phyloP scores from a whole-genome alignment of 257 asterid species.

The Euphrasia confusa region DNA sequence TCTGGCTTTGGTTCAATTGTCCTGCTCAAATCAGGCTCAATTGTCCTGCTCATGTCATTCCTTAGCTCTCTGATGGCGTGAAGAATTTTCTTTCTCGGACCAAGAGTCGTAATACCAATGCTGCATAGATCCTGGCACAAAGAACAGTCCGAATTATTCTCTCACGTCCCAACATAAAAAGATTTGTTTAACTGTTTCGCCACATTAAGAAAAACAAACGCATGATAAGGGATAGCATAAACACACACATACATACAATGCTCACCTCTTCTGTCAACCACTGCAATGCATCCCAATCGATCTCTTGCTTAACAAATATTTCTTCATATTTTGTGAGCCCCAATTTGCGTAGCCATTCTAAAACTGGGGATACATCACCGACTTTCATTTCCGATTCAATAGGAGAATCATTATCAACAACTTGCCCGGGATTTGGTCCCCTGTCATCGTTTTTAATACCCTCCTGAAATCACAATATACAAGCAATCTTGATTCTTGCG shows the following conservation, averaged over 20 bases:
- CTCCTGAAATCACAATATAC: slow-evolving; percentile 41
- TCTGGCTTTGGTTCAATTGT: slow-evolving; percentile 32
- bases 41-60: slow-evolving; percentile 28
- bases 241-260: background rate
- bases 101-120: slow-evolving; percentile 82
- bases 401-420: slow-evolving; percentile 58
- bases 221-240: background rate
- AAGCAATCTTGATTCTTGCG: slow-evolving; percentile 19
- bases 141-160: slow-evolving; percentile 16
- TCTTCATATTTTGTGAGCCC: slow-evolving; percentile 85
- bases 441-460: slow-evolving; percentile 32
- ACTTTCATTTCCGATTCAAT: slow-evolving; percentile 32
- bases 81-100: slow-evolving; percentile 84
- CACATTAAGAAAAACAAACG: background rate
- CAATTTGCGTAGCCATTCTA: slow-evolving; percentile 64
- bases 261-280: slow-evolving; percentile 86
- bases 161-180: background rate
- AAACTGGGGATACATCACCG: slow-evolving; percentile 45
- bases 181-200: background rate
- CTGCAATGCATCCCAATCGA: slow-evolving; percentile 79
- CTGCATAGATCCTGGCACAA: slow-evolving; percentile 59
- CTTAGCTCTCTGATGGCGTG: slow-evolving; percentile 56
- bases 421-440: slow-evolving; percentile 48
- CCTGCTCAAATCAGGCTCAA: slow-evolving; percentile 30
- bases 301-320: slow-evolving; percentile 60